Base-by-base conservation (phyloP, 2,329 filamentous ascomycete species). In the Verticillium isaacii region DNA sequence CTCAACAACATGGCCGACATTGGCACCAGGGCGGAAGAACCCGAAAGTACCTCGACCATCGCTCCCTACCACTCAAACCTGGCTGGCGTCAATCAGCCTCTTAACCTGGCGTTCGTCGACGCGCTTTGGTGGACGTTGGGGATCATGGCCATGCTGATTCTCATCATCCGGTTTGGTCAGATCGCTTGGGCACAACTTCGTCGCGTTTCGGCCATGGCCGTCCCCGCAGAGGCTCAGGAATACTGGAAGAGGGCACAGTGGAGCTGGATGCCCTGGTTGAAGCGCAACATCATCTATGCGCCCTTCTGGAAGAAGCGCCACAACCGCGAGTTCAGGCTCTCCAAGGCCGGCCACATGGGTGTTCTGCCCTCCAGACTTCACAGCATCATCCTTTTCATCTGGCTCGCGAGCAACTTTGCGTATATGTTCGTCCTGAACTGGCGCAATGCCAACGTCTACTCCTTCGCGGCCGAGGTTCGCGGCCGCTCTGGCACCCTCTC, bases 401-500 rank as follows among this genome's bases (percentile, higher is more conserved):
- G 88, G 69, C 68, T 89, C 8, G 70, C 77, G 62, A 87, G 84
- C 77, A 90, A 90, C 70, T 39, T 87, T 32, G 76, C 78, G 65
- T 90, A 89, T 77, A 85, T 87, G 78, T 80, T 87, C 63, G 73
- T 83, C 57, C 78, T 90, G 59, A 78, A 89, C 74, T 90, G 86
- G 80, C 67, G 67, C n/a, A 77, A 81, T 61, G 69, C 77, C 56
- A 87, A 89, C 71, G 78, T 76, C 60, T 89, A 80, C 70, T 83
- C 88, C 2, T 81, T 96, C 32, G 80, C 91, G 34, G 93, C 93
- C 29, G 90, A 96, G 72, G 81, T 97, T 54, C 89, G 95, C 69
- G 93, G 93, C 41, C 87, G 95, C 62, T 90, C 91, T 7, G 95
- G 95, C 60, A 66, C 89, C 9, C 83, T 99, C 66, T 88, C 93